A percentile compares a stretch with the other conserved stretches of the same genome.
phyloP scores from a whole-genome alignment of 225 moss, liverwort and hornwort species.

The Sphagnum contortum region DNA sequence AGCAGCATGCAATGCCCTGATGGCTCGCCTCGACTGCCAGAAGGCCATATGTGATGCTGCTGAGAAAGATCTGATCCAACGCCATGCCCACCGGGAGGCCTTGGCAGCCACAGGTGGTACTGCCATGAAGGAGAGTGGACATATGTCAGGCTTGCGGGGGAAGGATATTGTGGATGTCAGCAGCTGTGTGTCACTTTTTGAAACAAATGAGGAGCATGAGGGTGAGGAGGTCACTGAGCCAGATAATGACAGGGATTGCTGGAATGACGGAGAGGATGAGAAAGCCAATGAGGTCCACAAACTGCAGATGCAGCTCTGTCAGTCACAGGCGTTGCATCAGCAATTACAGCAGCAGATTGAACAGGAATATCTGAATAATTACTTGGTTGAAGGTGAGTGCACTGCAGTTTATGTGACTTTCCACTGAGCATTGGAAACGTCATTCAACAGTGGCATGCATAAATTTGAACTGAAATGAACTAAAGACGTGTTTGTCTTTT shows the following conservation, averaged over 20 bases:
- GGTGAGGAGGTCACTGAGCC: background rate
- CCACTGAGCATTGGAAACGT: too few relatives aligned
- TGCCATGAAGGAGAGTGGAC: background rate
- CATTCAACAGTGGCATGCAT: too few relatives aligned
- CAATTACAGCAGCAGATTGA: conserved; percentile 9
- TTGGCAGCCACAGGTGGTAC: conserved; percentile 11
- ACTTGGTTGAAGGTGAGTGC: conserved; percentile 31
- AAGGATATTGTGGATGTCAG: conserved; percentile 17
- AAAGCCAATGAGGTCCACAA: conserved; percentile 22
- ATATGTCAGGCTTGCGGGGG: conserved; percentile 10
- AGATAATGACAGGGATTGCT: conserved; percentile 10
- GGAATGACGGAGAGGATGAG: conserved; percentile 21
- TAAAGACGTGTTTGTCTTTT: too few relatives aligned
- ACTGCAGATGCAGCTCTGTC: conserved; percentile 24
- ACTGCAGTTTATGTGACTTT: background rate
- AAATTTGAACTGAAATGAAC: too few relatives aligned
- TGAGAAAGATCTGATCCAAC: conserved; percentile 26
- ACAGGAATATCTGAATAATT: conserved; percentile 25
- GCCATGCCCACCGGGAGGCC: conserved; percentile 15
- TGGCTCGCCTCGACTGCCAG: conserved; percentile 35
- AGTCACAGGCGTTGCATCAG: conserved; percentile 10
- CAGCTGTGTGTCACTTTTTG: conserved; percentile 10
- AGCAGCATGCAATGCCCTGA: conserved; percentile 35
- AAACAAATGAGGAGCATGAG: conserved; percentile 15
- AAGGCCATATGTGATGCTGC: conserved; percentile 24